These are phyloP conservation scores for Nepenthes gracilis DNA, from an alignment of 148 eudicot genomes.

Conservation along the genomic window DNA sequence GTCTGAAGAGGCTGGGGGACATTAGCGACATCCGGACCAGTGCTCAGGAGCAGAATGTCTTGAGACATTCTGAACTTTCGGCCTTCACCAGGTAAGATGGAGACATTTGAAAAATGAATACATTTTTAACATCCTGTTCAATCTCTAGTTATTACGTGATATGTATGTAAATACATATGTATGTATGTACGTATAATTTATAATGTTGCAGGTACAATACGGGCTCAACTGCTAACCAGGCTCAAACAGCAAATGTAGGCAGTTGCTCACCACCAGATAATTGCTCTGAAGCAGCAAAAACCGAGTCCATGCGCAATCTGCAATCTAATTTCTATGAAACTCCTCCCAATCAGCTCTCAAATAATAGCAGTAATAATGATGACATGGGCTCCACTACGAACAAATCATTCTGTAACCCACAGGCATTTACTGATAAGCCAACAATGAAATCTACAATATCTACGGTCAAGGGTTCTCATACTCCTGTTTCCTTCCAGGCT, in stretches of 20 bases:
- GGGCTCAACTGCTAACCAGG: constrained; percentile 30
- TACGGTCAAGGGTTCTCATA: constrained; percentile 22
- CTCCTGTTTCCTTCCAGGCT: constrained; percentile 28
- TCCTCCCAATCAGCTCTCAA: constrained; percentile 43
- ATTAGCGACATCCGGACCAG: constrained; percentile 16
- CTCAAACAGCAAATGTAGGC: constrained; percentile 55
- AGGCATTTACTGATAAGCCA: constrained; percentile 20
- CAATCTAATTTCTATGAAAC: constrained; percentile 29
- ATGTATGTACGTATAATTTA: neutral
- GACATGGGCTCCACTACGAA: constrained; percentile 69
- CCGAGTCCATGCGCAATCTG: constrained; percentile 22
- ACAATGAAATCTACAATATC: constrained; percentile 29
- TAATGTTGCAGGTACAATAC: constrained; percentile 45
- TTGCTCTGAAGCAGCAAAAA: constrained; percentile 55
- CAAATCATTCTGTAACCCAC: constrained; percentile 27
- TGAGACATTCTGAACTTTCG: constrained; percentile 48
- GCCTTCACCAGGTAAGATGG: constrained; percentile 58
- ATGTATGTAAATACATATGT: neutral
- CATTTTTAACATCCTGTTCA: neutral
- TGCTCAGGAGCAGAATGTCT: constrained; percentile 26
- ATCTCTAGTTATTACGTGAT: neutral
- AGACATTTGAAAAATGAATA: neutral
- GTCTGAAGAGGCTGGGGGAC: constrained; percentile 44
- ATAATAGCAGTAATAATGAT: constrained; percentile 59
- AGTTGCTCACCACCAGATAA: constrained; percentile 57